These are phyloP conservation scores for Noccaea bulbosa DNA, from an alignment of 345 rosid genomes.

Conservation along the genomic window DNA sequence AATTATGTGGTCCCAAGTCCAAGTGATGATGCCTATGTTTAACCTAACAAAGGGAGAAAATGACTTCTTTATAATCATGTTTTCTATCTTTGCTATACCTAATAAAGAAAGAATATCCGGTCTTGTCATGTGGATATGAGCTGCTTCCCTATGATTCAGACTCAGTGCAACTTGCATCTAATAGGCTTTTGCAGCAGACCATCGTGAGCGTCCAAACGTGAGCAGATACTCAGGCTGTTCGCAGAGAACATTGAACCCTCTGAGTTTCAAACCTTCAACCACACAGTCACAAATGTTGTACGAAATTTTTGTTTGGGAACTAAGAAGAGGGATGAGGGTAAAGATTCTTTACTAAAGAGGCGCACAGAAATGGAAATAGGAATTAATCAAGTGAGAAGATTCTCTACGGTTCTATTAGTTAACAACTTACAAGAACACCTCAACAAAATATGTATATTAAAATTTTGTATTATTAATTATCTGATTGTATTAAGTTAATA, in stretches of 20 bases:
- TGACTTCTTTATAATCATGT: too few relatives aligned
- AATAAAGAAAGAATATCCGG: too few relatives aligned
- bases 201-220: background rate
- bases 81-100: too few relatives aligned
- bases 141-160: too few relatives aligned
- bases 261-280: background rate
- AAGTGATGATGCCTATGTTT: constrained; percentile 21
- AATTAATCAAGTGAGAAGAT: constrained; percentile 6
- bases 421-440: background rate
- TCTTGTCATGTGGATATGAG: too few relatives aligned
- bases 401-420: constrained; percentile 6
- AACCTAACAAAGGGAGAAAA: background rate
- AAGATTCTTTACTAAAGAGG: background rate
- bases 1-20: constrained; percentile 19
- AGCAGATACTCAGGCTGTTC: background rate
- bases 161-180: background rate
- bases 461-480: background rate
- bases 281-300: background rate
- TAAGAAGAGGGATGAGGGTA: background rate
- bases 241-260: background rate
- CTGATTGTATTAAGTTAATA: background rate
- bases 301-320: background rate
- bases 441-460: background rate
- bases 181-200: background rate
- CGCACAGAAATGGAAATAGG: background rate